Evolutionary conservation across 1,139 yeast genomes (phyloP), one percentile per base, ranked within the genome.

Genomic region (Casaregolazyma suthepensis): DNA sequence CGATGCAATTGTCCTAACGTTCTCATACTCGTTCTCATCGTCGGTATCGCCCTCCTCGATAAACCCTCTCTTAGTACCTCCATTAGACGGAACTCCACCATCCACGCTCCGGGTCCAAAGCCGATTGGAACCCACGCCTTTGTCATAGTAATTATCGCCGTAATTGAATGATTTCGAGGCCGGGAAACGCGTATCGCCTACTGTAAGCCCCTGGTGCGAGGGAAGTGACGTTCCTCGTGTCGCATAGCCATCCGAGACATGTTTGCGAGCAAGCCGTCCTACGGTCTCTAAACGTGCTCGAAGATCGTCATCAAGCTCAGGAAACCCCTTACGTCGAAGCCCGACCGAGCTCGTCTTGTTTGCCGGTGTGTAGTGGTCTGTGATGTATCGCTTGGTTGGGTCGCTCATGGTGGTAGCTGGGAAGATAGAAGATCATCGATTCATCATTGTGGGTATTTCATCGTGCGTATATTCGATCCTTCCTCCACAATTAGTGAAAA

Each of bases 211-310:
- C 35, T 56, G 57, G 53, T 64, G 64, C 0, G 65, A 60, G 5
- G 67, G 66, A 13, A 63, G 54, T 3, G 63, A 52, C 18, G 59
- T 51, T 4, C 53, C 57, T 29, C 53, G 55, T 29, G 50, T 50
- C 50, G 62, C 63, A 57, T 66, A 66, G 23, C 70, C 70, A 29
- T 67, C 69, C 29, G 63, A 61, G n/a, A 66, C 65, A 31, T 59
- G 57, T 56, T 63, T 66, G 45, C 71, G 61, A 19, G 68, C 67
- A 46, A 62, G 57, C 66, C 64, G 63, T 26, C 69, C 68, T 17
- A 66, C 64, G 18, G 61, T 59, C 10, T 61, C 52, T 18, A 67
- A 61, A 45, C 57, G 57, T 2, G 64, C 56, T 53, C 64, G 68
- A 17, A 65, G 38, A 23, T 64, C 70, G 29, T 60, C 60, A 15